Conservation (phyloP, 2,329 filamentous ascomycete genomes). For the Ustilaginoidea virens region DNA sequence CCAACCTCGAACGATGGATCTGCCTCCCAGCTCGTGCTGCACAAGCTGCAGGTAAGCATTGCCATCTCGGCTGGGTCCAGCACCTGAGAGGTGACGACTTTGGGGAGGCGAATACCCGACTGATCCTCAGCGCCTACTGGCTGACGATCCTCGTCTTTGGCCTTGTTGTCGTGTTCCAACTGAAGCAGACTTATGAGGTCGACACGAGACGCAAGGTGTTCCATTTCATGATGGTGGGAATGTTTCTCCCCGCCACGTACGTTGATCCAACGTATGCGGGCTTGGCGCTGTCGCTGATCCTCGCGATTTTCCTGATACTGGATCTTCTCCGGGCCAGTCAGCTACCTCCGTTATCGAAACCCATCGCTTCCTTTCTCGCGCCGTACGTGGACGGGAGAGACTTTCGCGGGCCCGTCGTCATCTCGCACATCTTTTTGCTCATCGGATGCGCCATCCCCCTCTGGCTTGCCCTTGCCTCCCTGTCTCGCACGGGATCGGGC, state of each 20-base stretch:
- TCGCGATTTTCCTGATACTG: slow-evolving; percentile 74
- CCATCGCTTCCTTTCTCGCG: slow-evolving; percentile 72
- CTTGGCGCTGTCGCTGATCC: slow-evolving; percentile 61
- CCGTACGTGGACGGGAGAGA: slow-evolving; percentile 93
- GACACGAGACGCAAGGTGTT: slow-evolving; percentile 95
- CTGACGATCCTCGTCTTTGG: slow-evolving; percentile 52
- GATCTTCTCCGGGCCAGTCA: slow-evolving; percentile 85
- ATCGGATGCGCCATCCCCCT: slow-evolving; percentile 91
- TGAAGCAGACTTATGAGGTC: slow-evolving; percentile 70
- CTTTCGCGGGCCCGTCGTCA: slow-evolving; percentile 81
- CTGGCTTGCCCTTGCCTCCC: slow-evolving; percentile 69
- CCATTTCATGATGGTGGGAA: slow-evolving; percentile 94
- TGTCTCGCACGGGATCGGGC: slow-evolving; percentile 38
- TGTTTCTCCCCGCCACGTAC: slow-evolving; percentile 79
- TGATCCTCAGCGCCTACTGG: slow-evolving; percentile 64
- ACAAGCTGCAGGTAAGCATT: slow-evolving; percentile 19
- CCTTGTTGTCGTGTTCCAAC: slow-evolving; percentile 56
- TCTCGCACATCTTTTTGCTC: slow-evolving; percentile 89
- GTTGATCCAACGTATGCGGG: slow-evolving; percentile 75
- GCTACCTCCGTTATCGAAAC: slow-evolving; percentile 75
- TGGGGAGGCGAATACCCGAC: slow-evolving; percentile 68
- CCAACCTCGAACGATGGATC: slow-evolving; percentile 61
- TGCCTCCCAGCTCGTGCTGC: slow-evolving; percentile 40
- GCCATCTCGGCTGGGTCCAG: slow-evolving; percentile 44
- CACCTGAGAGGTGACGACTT: slow-evolving; percentile 47